A percentile compares a stretch with the other conserved stretches of the same genome.
phyloP scores from a whole-genome alignment of 208 protist genomes.

The Blechomonas ayalai region DNA sequence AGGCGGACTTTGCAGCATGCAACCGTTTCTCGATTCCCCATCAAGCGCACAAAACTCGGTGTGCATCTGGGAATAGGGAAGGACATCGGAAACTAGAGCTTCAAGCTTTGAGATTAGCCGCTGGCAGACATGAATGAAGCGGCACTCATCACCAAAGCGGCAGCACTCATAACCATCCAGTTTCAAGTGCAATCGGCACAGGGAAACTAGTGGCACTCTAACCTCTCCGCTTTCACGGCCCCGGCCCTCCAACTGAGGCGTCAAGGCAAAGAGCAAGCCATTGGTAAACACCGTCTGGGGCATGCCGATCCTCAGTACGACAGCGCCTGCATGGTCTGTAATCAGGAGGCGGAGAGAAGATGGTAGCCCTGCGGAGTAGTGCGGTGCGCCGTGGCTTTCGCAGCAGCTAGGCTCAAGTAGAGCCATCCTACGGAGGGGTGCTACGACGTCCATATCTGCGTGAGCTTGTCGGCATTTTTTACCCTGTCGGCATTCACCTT shows the following conservation, averaged over 20 bases:
- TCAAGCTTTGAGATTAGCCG: constrained; percentile 1
- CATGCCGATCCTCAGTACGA: too few relatives aligned
- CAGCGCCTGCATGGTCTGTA: too few relatives aligned
- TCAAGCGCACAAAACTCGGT: too few relatives aligned
- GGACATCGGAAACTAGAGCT: too few relatives aligned
- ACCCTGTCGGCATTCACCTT: constrained; percentile 74
- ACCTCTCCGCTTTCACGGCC: too few relatives aligned
- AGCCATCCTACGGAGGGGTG: constrained; percentile 38
- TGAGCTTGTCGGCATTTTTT: constrained; percentile 72
- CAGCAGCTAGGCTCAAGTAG: constrained; percentile 74
- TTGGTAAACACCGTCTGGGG: too few relatives aligned
- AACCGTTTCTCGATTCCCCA: too few relatives aligned
- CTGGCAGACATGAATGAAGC: constrained; percentile 80
- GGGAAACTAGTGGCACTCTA: constrained; percentile 36
- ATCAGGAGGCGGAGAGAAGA: too few relatives aligned
- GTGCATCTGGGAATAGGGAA: too few relatives aligned
- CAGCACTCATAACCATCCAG: constrained; percentile 46
- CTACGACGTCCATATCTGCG: constrained; percentile 37
- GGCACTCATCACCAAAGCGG: constrained; percentile 74
- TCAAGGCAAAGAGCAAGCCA: too few relatives aligned
- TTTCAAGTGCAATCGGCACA: constrained; percentile 63
- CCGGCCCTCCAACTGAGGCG: too few relatives aligned
- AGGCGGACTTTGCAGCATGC: too few relatives aligned
- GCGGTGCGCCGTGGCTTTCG: constrained; percentile 33
- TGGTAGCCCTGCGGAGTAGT: constrained; percentile 16